Percentiles rank a stretch among this genome's conserved stretches.
Evolutionary conservation across 2,329 filamentous ascomycete species (phyloP).

Genomic region (Microdochium bolleyi): DNA sequence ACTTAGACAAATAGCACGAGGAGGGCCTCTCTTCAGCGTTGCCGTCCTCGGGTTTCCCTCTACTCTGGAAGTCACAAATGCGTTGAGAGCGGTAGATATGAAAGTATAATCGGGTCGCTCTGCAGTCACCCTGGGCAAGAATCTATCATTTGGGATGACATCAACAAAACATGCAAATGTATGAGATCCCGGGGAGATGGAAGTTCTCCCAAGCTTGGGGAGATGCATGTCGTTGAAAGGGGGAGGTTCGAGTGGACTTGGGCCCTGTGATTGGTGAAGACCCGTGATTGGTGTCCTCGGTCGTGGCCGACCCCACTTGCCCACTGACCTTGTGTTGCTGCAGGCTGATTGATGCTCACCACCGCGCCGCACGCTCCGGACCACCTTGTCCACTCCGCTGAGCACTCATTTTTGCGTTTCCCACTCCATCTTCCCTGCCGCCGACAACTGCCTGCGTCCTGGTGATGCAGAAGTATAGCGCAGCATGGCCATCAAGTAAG

Average conservation of each 20-base stretch:
- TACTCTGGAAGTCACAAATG: too few relatives aligned
- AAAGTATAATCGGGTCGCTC: too few relatives aligned
- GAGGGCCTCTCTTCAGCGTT: too few relatives aligned
- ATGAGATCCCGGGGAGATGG: too few relatives aligned
- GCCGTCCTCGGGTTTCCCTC: too few relatives aligned
- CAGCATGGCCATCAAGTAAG: conserved; percentile 45
- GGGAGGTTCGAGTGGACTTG: not conserved
- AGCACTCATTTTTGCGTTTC: conserved; percentile 5
- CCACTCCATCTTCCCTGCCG: conserved; percentile 5
- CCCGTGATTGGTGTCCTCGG: conserved; percentile 1
- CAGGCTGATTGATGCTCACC: conserved; percentile 8
- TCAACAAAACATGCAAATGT: too few relatives aligned
- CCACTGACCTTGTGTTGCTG: conserved; percentile 13
- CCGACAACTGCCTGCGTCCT: conserved; percentile 1
- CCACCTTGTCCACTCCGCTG: conserved; percentile 1
- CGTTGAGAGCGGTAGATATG: too few relatives aligned
- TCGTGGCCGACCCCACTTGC: conserved; percentile 22
- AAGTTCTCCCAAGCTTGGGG: not conserved
- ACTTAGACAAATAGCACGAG: too few relatives aligned
- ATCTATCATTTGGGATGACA: too few relatives aligned
- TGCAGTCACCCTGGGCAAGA: too few relatives aligned
- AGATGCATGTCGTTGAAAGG: not conserved
- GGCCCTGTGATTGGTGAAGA: not conserved
- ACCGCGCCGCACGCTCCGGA: conserved; percentile 2
- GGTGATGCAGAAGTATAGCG: conserved; percentile 16